Base-by-base conservation (phyloP, 2,329 filamentous ascomycete species). In the Fusarium tupiense region DNA sequence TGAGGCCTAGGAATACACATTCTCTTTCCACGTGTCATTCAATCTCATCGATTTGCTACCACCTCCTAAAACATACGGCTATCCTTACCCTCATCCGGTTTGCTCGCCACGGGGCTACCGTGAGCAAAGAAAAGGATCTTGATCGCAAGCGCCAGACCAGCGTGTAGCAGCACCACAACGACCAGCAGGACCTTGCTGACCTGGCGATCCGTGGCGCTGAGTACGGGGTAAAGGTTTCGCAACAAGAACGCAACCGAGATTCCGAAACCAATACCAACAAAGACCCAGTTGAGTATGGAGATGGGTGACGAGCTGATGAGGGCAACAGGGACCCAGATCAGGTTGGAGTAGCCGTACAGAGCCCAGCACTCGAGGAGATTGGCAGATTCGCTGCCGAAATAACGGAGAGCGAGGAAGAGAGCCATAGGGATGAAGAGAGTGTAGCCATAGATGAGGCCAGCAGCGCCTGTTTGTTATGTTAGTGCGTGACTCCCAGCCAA, bases 121-220 rank as follows among this genome's bases (percentile, higher is more conserved):
- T 94, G 91, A 76, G 95, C 95, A 84, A 99, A 99, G 88, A 98
- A 98, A 35, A 98, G 85, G 67, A 98, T 92, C 88, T 98, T 98
- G 84, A 99, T 98, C 9, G 96, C 94, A 78, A 98, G 90, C 4
- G 96, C 91, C 75, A 99, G 87, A n/a, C 93, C 96, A 35, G 95
- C 92, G 84, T 99, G 96, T 72, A 98, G 86, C 37, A 90, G 88
- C 37, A 98, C 89, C 33, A 99, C 95, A 29, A 96, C 86, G 60
- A 98, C 86, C 68, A 99, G 87, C 71, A 99, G 84, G 29, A 94
- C 88, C 88, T 97, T 97, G 84, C 94, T 96, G 31, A 94, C 95
- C 86, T 98, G 94, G 71, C 92, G 91, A 83, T 98, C 96, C 40
- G 95, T 98, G 53, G 96, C 95, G 82, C 92, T 96, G 70, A 99